Percentiles rank a stretch among this genome's conserved stretches.
Evolutionary conservation across 257 asterid genomes (phyloP).

Genomic region (Osmanthus fragrans): DNA sequence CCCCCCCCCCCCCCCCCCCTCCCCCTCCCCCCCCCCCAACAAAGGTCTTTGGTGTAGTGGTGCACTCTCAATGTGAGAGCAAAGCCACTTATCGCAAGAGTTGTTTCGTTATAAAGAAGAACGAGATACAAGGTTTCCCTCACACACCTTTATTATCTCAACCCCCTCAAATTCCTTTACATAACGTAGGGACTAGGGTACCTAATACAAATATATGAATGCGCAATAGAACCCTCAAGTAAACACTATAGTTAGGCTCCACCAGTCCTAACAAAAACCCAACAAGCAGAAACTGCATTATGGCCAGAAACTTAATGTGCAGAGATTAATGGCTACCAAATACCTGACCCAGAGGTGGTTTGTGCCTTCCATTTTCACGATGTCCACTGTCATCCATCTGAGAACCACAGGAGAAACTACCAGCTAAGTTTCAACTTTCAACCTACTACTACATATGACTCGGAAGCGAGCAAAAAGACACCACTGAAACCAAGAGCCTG

Average conservation of each 20-base stretch:
- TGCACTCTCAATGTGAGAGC: not conserved
- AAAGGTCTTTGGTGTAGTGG: not conserved
- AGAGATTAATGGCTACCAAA: not conserved
- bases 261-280: not conserved
- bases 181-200: not conserved
- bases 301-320: not conserved
- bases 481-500: not conserved
- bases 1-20: too few species aligned
- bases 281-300: not conserved
- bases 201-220: not conserved
- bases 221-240: not conserved
- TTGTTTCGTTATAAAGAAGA: not conserved
- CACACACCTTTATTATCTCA: not conserved
- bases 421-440: slow-evolving; percentile 20
- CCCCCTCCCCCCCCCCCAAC: too few species aligned
- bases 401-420: slow-evolving; percentile 22
- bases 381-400: slow-evolving; percentile 79
- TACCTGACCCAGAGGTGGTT: slow-evolving; percentile 86
- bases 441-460: slow-evolving; percentile 13
- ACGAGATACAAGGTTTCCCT: not conserved
- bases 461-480: slow-evolving; percentile 20
- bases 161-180: not conserved
- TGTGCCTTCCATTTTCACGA: slow-evolving; percentile 85
- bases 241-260: not conserved
- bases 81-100: not conserved